These are phyloP conservation scores for Choanephora cucurbitarum DNA, from an alignment of 371 early-diverging fungal genomes.

Conservation along the genomic window DNA sequence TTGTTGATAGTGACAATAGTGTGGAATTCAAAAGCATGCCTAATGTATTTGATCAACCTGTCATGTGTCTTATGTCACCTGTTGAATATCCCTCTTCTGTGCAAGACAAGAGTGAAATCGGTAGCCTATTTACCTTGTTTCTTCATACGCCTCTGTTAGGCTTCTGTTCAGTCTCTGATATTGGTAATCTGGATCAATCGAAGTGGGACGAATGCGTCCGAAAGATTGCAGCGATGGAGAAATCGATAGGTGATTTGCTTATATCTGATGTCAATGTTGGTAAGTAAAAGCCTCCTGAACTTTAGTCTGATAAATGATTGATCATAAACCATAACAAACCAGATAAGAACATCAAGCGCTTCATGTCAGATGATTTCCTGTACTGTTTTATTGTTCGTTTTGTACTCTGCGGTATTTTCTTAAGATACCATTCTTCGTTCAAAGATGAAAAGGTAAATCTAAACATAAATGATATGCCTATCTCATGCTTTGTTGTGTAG, in stretches of 20 bases:
- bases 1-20: slow-evolving; percentile 89
- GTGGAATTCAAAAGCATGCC: slow-evolving; percentile 76
- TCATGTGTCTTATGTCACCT: slow-evolving; percentile 90
- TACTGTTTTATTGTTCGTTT: slow-evolving; percentile 85
- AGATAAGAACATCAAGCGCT: slow-evolving; percentile 67
- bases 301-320: too few species aligned
- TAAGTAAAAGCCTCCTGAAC: too few species aligned
- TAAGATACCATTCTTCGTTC: slow-evolving; percentile 63
- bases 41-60: slow-evolving; percentile 83
- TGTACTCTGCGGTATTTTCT: slow-evolving; percentile 71
- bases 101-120: slow-evolving; percentile 80
- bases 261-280: slow-evolving; percentile 49
- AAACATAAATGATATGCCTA: background rate
- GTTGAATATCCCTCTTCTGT: slow-evolving; percentile 79
- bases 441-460: slow-evolving; percentile 61
- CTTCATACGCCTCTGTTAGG: slow-evolving; percentile 82
- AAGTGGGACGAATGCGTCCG: slow-evolving; percentile 63
- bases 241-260: slow-evolving; percentile 54
- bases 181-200: slow-evolving; percentile 56
- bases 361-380: slow-evolving; percentile 88
- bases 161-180: slow-evolving; percentile 70
- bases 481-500: slow-evolving; percentile 9
- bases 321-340: too few species aligned
- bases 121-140: slow-evolving; percentile 91
- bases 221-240: slow-evolving; percentile 53